Evolutionary conservation across 169 alveolate genomes (phyloP).

Genomic region (Eimeria tenella): DNA sequence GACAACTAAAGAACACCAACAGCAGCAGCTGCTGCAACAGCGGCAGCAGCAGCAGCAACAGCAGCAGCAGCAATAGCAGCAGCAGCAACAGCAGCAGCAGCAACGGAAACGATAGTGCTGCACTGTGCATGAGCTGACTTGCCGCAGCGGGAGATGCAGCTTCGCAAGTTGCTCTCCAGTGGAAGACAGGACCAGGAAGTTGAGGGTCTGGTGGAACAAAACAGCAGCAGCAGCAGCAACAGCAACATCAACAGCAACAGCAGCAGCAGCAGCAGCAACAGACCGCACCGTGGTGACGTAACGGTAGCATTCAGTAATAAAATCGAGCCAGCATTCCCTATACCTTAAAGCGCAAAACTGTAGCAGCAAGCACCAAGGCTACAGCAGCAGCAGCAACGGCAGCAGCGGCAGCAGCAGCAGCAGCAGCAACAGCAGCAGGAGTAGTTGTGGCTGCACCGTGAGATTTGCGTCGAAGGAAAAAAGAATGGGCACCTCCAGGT

Average conservation of each 20-base stretch:
- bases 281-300: no score
- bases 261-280: neutral
- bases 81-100: constrained; percentile 2
- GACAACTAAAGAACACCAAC: no score
- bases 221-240: constrained; percentile 3
- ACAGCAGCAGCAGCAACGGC: constrained; percentile 31
- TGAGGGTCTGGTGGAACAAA: neutral
- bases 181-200: neutral
- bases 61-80: neutral
- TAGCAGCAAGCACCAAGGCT: neutral
- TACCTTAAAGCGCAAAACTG: neutral
- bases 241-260: neutral
- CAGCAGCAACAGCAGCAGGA: constrained; percentile 27
- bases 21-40: constrained; percentile 31
- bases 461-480: neutral
- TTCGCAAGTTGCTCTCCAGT: neutral
- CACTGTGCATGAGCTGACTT: neutral
- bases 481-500: neutral
- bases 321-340: neutral
- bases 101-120: neutral
- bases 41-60: neutral
- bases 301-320: no score
- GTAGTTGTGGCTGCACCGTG: neutral
- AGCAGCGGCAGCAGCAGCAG: constrained; percentile 30
- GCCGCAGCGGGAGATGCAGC: constrained; percentile 42